These are phyloP conservation scores for Calonectria hongkongensis DNA, from an alignment of 2,329 filamentous ascomycete species.

Conservation along the genomic window DNA sequence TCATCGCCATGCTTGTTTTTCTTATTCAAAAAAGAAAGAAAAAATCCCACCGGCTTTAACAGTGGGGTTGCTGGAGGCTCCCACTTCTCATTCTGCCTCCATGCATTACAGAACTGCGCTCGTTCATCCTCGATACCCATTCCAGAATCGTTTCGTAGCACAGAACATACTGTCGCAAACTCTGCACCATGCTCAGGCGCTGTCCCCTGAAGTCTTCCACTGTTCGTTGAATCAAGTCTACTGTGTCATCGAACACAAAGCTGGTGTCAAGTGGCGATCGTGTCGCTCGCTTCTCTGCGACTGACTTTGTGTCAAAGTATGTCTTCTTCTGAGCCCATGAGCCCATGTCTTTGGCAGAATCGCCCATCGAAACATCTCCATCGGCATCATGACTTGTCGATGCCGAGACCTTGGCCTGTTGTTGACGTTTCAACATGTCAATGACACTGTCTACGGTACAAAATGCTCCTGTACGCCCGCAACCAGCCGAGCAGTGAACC, in stretches of 20 bases:
- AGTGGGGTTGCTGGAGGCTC: conserved; percentile 55
- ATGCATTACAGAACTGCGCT: conserved; percentile 47
- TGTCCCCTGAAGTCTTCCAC: conserved; percentile 94
- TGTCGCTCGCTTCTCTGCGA: conserved; percentile 40
- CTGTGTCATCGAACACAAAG: conserved; percentile 81
- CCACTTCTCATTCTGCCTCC: conserved; percentile 55
- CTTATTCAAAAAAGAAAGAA: no score
- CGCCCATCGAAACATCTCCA: conserved; percentile 69
- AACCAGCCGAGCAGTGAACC: conserved; percentile 97
- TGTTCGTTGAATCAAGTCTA: conserved; percentile 89
- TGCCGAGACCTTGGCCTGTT: conserved; percentile 59
- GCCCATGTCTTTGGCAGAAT: conserved; percentile 55
- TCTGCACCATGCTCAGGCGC: conserved; percentile 97
- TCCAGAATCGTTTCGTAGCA: conserved; percentile 97
- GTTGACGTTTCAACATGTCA: conserved; percentile 96
- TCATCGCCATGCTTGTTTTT: neutral
- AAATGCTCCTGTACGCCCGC: conserved; percentile 95
- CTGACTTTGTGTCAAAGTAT: conserved; percentile 47
- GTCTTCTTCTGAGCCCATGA: conserved; percentile 52
- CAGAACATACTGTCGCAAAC: conserved; percentile 91
- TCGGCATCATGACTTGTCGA: conserved; percentile 57
- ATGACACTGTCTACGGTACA: conserved; percentile 97
- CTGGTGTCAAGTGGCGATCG: conserved; percentile 65
- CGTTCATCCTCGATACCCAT: conserved; percentile 79
- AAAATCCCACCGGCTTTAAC: conserved; percentile 29